Percentiles rank a stretch among this genome's conserved stretches.
phyloP scores from a whole-genome alignment of 2,329 filamentous ascomycete genomes.

The Zymoseptoria passerinii region DNA sequence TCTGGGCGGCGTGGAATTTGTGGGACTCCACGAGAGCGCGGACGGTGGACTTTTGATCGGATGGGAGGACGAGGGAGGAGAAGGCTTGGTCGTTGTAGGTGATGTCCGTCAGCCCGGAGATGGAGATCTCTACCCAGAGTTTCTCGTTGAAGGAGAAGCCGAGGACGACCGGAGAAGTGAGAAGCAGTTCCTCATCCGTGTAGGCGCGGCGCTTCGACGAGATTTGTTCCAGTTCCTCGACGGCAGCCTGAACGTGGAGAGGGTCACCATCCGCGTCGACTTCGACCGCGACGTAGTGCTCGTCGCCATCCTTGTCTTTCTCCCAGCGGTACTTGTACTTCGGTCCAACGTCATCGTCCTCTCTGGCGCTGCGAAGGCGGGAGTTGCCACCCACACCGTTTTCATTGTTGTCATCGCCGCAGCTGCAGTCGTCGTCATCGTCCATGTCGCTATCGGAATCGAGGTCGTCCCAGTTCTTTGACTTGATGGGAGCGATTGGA shows the following conservation, averaged over 20 bases:
- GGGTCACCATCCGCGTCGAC: slow-evolving; percentile 49
- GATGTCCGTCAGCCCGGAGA: slow-evolving; percentile 71
- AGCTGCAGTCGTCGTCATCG: slow-evolving; percentile 35
- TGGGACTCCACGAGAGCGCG: slow-evolving; percentile 77
- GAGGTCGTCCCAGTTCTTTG: slow-evolving; percentile 47
- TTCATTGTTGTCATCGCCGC: slow-evolving; percentile 32
- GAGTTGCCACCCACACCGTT: slow-evolving; percentile 44
- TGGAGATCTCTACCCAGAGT: slow-evolving; percentile 79
- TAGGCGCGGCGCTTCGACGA: slow-evolving; percentile 40
- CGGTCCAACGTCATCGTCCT: slow-evolving; percentile 38
- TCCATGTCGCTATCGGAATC: slow-evolving; percentile 45
- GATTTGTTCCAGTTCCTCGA: slow-evolving; percentile 45
- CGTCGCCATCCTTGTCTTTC: slow-evolving; percentile 43
- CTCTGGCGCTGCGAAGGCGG: slow-evolving; percentile 39
- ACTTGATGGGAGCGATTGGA: slow-evolving; percentile 62
- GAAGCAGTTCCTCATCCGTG: slow-evolving; percentile 73
- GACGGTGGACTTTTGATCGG: slow-evolving; percentile 56
- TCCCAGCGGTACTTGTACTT: slow-evolving; percentile 34
- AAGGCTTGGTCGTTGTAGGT: slow-evolving; percentile 79
- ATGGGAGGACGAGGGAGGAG: slow-evolving; percentile 65
- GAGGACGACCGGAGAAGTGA: slow-evolving; percentile 74
- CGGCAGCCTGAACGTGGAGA: slow-evolving; percentile 44
- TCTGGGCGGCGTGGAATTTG: slow-evolving; percentile 71
- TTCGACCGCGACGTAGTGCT: slow-evolving; percentile 46
- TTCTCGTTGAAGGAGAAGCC: slow-evolving; percentile 86